phyloP scores from a whole-genome alignment of 1,284 basidiomycete genomes.

The Puccinia hordei region DNA sequence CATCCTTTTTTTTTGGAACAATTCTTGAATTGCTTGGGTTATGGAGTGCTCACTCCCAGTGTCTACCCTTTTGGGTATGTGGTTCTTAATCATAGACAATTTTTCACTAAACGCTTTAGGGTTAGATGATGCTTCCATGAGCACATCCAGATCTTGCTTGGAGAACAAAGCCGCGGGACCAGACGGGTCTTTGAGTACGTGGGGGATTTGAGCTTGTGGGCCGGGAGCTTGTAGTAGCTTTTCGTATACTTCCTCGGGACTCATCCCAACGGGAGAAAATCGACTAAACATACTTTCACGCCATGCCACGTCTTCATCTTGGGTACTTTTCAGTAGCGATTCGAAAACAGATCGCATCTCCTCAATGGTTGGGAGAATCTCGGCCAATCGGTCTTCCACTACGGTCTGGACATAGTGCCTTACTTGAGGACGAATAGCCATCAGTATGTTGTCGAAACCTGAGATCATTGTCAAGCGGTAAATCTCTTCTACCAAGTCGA shows the following conservation, averaged over 20 bases:
- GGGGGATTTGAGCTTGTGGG: not conserved
- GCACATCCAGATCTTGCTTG: not conserved
- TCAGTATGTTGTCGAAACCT: not conserved
- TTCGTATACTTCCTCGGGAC: not conserved
- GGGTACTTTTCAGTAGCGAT: not conserved
- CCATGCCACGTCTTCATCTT: not conserved
- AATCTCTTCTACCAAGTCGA: constrained; percentile 1
- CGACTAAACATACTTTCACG: constrained; percentile 5
- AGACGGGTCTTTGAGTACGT: not conserved
- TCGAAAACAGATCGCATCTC: not conserved
- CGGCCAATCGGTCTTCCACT: not conserved
- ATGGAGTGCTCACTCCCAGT: too few species aligned
- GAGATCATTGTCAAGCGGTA: not conserved
- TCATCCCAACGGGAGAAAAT: not conserved
- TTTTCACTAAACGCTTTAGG: too few species aligned
- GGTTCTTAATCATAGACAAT: too few species aligned
- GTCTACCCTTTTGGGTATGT: not conserved
- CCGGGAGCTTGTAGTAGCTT: not conserved
- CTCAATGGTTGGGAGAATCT: not conserved
- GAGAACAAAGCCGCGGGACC: not conserved
- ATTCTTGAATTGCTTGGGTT: too few species aligned
- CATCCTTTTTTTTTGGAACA: too few species aligned
- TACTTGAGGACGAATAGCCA: not conserved
- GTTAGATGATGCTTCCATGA: not conserved
- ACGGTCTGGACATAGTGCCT: not conserved